Evolutionary conservation across 2,329 filamentous ascomycete species (phyloP).

Genomic region (Calonectria pteridis): DNA sequence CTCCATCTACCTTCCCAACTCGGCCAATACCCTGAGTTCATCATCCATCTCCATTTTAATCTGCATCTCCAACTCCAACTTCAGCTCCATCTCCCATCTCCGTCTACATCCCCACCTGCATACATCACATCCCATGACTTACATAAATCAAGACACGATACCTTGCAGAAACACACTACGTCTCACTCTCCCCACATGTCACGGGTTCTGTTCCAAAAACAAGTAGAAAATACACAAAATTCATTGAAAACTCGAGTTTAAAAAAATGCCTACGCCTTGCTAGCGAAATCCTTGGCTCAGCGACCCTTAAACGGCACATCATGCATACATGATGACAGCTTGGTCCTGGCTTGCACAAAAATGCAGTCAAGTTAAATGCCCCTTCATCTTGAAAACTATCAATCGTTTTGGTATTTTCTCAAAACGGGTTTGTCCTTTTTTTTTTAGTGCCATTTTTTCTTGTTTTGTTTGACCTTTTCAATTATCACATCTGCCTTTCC

Average conservation of each 20-base stretch:
- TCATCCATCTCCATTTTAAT: not conserved
- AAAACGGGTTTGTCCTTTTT: constrained; percentile 25
- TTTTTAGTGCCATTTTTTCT: constrained; percentile 20
- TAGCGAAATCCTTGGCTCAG: constrained; percentile 23
- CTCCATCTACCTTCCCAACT: constrained; percentile 20
- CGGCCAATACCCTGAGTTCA: not conserved
- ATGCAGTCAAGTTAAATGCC: constrained; percentile 31
- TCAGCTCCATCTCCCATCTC: not conserved
- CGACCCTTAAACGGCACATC: constrained; percentile 1
- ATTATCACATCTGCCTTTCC: constrained; percentile 11
- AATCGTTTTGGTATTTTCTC: constrained; percentile 37
- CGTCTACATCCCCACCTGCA: not conserved
- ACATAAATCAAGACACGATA: not conserved
- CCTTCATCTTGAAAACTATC: constrained; percentile 35
- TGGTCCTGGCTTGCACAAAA: constrained; percentile 24
- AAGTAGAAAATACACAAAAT: constrained; percentile 18
- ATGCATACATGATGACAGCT: not conserved
- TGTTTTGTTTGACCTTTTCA: constrained; percentile 17
- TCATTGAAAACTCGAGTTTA: constrained; percentile 22
- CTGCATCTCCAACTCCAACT: not conserved
- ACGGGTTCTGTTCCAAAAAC: not conserved
- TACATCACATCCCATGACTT: not conserved
- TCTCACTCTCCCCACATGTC: not conserved
- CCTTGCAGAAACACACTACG: not conserved
- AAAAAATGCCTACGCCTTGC: constrained; percentile 34